Base-by-base conservation (phyloP, 257 asterid species). In the Voacanga thouarsii region DNA sequence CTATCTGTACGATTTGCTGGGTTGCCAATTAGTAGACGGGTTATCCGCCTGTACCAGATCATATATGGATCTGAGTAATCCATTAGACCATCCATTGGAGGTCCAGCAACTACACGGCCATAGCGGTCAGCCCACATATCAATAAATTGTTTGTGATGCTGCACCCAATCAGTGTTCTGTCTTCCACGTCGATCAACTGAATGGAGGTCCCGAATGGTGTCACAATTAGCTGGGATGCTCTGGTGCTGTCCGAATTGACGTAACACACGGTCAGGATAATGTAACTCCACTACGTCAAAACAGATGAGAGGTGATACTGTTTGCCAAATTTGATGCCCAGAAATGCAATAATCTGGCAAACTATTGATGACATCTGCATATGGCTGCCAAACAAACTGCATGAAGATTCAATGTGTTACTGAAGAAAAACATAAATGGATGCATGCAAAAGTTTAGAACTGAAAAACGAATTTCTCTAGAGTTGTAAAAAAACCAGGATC, bases 121-220 rank as follows among this genome's bases (percentile, higher is more conserved):
- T 72, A 72, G 45, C 91, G 92, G 65, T 86, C 83, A 1, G 88
- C 80, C 97, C 97, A 91, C 91, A 89, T 85, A 81, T 89, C 91
- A 53, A 91, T 89, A 73, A 84, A 90, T 45, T 90, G 90, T 81
- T 85, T 83, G 84, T 89, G 93, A 83, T 90, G 97, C n/a, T 79
- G 90, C 45, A 91, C 90, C 97, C 97, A 93, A 80, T 93, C 93
- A 21, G 90, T 89, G 72, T 91, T 92, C 86, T 91, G 97, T 81
- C 97, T 85, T 76, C 96, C 97, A 59, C 92, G 90, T 74, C 96
- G 89, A 78, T 91, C 97, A 76, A 94, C 91, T 55, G 87, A 83
- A 81, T 90, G 97, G 60, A 91, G 89, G 75, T 91, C 94, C 0
- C 90, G 90, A 33, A 91, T 87, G 28, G 94, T 89, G 83, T 89